phyloP scores from a whole-genome alignment of 441 rosid genomes.

The Eruca vesicaria region DNA sequence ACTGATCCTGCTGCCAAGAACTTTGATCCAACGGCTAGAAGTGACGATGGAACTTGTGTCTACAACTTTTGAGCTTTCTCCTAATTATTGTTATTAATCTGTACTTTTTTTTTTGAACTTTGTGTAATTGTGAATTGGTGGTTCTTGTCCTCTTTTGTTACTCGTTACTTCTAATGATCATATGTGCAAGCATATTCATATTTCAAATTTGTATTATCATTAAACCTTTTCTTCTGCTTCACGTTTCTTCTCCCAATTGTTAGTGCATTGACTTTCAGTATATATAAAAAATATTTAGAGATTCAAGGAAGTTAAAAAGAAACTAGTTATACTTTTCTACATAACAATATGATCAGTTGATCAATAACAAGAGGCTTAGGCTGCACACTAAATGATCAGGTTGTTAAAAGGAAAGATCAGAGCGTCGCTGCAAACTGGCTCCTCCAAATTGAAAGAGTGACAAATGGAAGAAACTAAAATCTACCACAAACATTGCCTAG shows the following conservation, averaged over 20 bases:
- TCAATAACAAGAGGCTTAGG: no score
- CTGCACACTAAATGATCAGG: no score
- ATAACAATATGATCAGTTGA: no score
- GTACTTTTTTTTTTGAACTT: neutral
- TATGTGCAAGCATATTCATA: slow-evolving; percentile 26
- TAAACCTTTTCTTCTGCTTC: neutral
- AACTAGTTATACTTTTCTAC: neutral
- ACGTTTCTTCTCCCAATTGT: neutral
- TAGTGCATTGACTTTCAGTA: neutral
- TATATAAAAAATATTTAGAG: neutral
- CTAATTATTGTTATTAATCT: slow-evolving; percentile 13
- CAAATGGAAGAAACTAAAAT: no score
- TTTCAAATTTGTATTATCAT: slow-evolving; percentile 23
- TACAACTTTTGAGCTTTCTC: slow-evolving; percentile 39
- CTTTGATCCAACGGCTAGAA: slow-evolving; percentile 93
- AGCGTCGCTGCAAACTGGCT: no score
- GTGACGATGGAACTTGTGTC: slow-evolving; percentile 88
- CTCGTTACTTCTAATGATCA: slow-evolving; percentile 12
- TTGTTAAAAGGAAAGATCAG: no score
- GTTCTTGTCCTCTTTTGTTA: slow-evolving; percentile 21
- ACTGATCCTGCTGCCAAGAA: slow-evolving; percentile 66
- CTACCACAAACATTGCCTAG: no score
- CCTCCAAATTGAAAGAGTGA: no score
- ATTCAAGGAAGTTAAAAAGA: neutral
- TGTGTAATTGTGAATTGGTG: slow-evolving; percentile 33